Percentiles rank a stretch among this genome's conserved stretches.
phyloP scores from a whole-genome alignment of 2,329 filamentous ascomycete genomes.

The Pezizomycotina sp. region DNA sequence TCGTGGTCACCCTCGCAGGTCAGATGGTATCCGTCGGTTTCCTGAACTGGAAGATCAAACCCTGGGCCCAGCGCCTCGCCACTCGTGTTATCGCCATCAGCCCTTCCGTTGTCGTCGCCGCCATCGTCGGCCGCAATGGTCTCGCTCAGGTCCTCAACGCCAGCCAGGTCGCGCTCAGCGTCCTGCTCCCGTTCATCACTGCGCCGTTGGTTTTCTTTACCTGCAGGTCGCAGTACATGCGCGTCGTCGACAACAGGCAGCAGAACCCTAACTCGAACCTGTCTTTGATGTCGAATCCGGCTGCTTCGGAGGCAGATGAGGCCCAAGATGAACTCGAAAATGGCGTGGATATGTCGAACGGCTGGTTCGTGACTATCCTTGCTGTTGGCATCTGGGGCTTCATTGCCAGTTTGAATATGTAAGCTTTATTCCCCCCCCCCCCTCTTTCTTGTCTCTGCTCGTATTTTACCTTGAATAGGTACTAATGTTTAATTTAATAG shows the following conservation, averaged over 20 bases:
- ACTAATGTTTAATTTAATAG: slow-evolving; percentile 4
- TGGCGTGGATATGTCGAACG: slow-evolving; percentile 51
- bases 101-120: slow-evolving; percentile 69
- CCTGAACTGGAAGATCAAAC: slow-evolving; percentile 53
- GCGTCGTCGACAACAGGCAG: slow-evolving; percentile 37
- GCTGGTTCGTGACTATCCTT: slow-evolving; percentile 45
- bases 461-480: slow-evolving; percentile 15
- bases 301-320: slow-evolving; percentile 23
- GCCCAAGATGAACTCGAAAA: slow-evolving; percentile 22
- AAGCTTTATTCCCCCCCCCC: slow-evolving; percentile 2
- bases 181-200: slow-evolving; percentile 66
- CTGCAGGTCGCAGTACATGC: slow-evolving; percentile 64
- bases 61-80: slow-evolving; percentile 62
- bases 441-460: slow-evolving; percentile 2
- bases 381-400: slow-evolving; percentile 52
- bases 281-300: slow-evolving; percentile 24
- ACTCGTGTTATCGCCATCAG: slow-evolving; percentile 68
- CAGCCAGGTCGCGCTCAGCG: slow-evolving; percentile 59
- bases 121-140: slow-evolving; percentile 53
- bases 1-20: slow-evolving; percentile 76
- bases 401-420: slow-evolving; percentile 55
- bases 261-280: slow-evolving; percentile 27
- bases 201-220: slow-evolving; percentile 78
- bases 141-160: slow-evolving; percentile 56
- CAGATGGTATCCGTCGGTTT: slow-evolving; percentile 82